phyloP scores from a whole-genome alignment of 2,329 filamentous ascomycete genomes.

The Aspergillus luchuensis region DNA sequence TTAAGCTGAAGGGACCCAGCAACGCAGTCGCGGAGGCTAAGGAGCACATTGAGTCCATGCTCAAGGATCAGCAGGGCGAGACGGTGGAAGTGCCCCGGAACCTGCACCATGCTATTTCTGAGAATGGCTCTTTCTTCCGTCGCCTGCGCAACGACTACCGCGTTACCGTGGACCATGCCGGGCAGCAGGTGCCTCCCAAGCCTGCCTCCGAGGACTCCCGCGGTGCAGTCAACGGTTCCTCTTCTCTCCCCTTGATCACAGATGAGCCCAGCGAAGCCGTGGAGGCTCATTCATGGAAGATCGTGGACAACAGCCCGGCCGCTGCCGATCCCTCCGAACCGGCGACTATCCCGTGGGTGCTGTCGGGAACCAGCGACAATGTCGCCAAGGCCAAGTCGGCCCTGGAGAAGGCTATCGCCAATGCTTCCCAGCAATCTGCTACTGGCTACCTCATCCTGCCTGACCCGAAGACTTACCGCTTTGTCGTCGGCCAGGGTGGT shows the following conservation, averaged over 20 bases:
- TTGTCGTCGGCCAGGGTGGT: conserved; percentile 85
- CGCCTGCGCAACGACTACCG: conserved; percentile 81
- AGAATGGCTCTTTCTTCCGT: conserved; percentile 93
- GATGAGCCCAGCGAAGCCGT: conserved; percentile 70
- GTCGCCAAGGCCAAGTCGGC: conserved; percentile 77
- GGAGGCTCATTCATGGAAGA: conserved; percentile 78
- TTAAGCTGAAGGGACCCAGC: conserved; percentile 81
- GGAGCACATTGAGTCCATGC: conserved; percentile 72
- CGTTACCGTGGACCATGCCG: conserved; percentile 89
- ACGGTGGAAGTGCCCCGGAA: conserved; percentile 80
- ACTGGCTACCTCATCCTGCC: conserved; percentile 88
- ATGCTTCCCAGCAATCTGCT: conserved; percentile 54
- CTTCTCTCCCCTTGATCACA: conserved; percentile 82
- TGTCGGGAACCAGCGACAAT: conserved; percentile 76
- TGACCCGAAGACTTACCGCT: conserved; percentile 84
- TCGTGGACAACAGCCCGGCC: conserved; percentile 59
- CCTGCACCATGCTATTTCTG: conserved; percentile 76
- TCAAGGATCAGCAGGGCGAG: conserved; percentile 86
- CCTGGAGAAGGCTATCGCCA: conserved; percentile 71
- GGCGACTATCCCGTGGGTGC: conserved; percentile 73
- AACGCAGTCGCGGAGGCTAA: conserved; percentile 82
- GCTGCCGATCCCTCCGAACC: conserved; percentile 33
- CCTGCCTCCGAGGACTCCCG: conserved; percentile 55
- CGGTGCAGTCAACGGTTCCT: conserved; percentile 59
- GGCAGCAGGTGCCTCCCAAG: conserved; percentile 73